Conservation (phyloP, 768 basidiomycete species). For the Podaxis sp. region DNA sequence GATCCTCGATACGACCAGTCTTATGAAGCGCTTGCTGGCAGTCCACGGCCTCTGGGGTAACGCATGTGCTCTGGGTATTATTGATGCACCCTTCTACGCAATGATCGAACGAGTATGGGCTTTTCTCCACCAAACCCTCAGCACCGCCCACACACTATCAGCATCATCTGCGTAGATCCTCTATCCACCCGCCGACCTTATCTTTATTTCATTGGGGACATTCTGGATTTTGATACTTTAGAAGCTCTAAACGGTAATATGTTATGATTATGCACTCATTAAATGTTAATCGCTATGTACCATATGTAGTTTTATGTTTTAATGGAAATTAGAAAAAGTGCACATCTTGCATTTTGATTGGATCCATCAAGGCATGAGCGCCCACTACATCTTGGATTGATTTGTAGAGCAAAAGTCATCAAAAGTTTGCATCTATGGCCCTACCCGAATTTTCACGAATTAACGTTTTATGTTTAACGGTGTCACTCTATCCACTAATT, state of each 20-base stretch:
- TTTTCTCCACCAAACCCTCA: constrained; percentile 39
- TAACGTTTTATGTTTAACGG: too few species aligned
- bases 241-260: constrained; percentile 5
- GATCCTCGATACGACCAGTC: constrained; percentile 26
- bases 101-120: constrained; percentile 60
- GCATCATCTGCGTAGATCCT: not conserved
- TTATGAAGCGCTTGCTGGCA: constrained; percentile 38
- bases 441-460: too few species aligned
- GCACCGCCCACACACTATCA: constrained; percentile 9
- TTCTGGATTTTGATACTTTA: constrained; percentile 1
- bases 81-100: constrained; percentile 61
- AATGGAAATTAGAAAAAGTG: not conserved
- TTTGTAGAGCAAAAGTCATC: too few species aligned
- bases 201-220: not conserved
- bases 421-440: too few species aligned
- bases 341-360: not conserved
- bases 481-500: too few species aligned
- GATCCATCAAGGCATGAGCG: not conserved
- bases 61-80: constrained; percentile 64
- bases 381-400: too few species aligned
- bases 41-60: constrained; percentile 75
- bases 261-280: constrained; percentile 3
- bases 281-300: constrained; percentile 3
- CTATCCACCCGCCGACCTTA: not conserved
- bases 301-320: constrained; percentile 1